Percentiles rank a stretch among this genome's conserved stretches.
Conservation (phyloP, 2,329 filamentous ascomycete species). For the Pseudocercospora musae region DNA sequence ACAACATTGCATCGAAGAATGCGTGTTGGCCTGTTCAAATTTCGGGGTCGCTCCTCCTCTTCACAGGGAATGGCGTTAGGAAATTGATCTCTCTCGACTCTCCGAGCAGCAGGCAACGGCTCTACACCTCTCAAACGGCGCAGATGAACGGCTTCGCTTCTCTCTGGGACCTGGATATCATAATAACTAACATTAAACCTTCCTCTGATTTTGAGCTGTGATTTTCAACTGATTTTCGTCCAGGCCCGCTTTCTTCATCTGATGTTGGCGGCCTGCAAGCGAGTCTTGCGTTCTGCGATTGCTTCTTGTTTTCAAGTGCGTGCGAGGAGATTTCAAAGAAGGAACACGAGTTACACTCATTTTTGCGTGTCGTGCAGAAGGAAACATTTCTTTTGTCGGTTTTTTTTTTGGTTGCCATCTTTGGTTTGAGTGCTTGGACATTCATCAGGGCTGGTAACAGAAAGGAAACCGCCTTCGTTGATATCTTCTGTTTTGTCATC, state of each 20-base stretch:
- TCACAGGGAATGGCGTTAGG: slow-evolving; percentile 18
- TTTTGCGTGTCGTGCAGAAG: slow-evolving; percentile 12
- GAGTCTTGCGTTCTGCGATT: neutral
- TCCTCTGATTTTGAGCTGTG: neutral
- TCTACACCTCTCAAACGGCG: slow-evolving; percentile 25
- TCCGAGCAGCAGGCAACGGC: slow-evolving; percentile 12
- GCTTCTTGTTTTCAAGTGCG: neutral
- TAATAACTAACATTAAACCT: neutral
- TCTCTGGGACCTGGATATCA: neutral
- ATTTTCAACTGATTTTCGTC: neutral
- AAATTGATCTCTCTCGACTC: slow-evolving; percentile 2
- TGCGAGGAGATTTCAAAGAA: slow-evolving; percentile 1
- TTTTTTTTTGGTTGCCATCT: slow-evolving; percentile 11
- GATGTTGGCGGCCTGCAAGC: neutral
- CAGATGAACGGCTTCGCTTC: slow-evolving; percentile 15
- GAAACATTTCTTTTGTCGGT: slow-evolving; percentile 2
- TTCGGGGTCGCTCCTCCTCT: slow-evolving; percentile 17
- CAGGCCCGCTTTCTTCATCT: neutral
- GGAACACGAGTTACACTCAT: slow-evolving; percentile 13
- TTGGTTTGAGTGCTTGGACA: neutral
- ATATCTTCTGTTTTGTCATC: slow-evolving; percentile 14
- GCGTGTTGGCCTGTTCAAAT: slow-evolving; percentile 19
- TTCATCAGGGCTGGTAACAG: slow-evolving; percentile 4
- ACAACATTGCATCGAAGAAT: slow-evolving; percentile 4
- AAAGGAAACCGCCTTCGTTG: slow-evolving; percentile 30